phyloP scores from a whole-genome alignment of 1,284 basidiomycete species.

The Trametes sp. region DNA sequence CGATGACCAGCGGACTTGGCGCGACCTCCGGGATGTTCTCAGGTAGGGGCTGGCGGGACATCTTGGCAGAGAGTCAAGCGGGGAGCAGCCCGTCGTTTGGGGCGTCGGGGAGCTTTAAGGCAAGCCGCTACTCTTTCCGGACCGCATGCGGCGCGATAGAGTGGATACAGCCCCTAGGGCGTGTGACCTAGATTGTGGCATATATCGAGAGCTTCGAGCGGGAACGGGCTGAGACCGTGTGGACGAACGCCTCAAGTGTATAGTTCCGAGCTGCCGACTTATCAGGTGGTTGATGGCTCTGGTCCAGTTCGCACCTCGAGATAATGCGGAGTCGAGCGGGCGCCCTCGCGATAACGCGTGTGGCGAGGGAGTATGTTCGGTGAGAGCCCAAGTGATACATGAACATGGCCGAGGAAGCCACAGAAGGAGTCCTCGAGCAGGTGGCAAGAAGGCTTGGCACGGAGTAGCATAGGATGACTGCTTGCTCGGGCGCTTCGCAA shows the following conservation, averaged over 20 bases:
- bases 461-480: no score
- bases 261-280: slow-evolving; percentile 15
- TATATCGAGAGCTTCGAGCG: background rate
- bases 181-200: slow-evolving; percentile 15
- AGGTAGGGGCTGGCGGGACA: slow-evolving; percentile 25
- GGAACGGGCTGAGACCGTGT: slow-evolving; percentile 8
- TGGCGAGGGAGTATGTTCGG: no score
- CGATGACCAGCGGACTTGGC: slow-evolving; percentile 8
- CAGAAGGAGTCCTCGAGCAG: no score
- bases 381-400: no score
- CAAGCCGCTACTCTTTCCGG: background rate
- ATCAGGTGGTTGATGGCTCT: slow-evolving; percentile 28
- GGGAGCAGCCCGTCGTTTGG: background rate
- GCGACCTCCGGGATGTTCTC: slow-evolving; percentile 19
- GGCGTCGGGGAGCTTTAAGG: slow-evolving; percentile 5
- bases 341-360: slow-evolving; percentile 3
- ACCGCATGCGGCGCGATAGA: slow-evolving; percentile 8
- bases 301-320: slow-evolving; percentile 6
- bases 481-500: no score
- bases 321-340: background rate
- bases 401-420: no score
- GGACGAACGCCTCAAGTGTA: slow-evolving; percentile 13
- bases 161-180: slow-evolving; percentile 5
- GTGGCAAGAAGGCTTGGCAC: no score
- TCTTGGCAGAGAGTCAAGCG: slow-evolving; percentile 11